Conservation (phyloP, 192 early-diverging fungal species). For the Paraglomus occultum region DNA sequence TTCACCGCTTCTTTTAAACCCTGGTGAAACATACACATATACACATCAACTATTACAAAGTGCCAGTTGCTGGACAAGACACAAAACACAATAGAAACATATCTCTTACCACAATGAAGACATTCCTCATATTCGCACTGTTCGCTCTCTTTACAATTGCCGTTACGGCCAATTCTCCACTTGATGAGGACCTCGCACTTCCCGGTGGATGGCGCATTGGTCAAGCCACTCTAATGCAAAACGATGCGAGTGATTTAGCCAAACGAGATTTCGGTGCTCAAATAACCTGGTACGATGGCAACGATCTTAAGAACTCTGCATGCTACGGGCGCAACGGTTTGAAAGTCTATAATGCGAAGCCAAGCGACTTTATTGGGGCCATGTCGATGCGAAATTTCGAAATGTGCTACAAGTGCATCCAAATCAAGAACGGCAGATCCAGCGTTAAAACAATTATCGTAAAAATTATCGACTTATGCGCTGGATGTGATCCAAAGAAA, state of each 20-base stretch:
- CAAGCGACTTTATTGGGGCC: slow-evolving; percentile 40
- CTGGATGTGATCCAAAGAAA: not conserved
- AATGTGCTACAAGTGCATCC: slow-evolving; percentile 15
- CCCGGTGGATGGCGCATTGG: not conserved
- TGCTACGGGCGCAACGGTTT: slow-evolving; percentile 42
- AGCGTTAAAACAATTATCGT: not conserved
- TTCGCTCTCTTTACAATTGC: no score
- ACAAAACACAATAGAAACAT: no score
- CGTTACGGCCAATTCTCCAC: no score
- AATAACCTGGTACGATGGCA: slow-evolving; percentile 31
- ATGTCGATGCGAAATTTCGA: slow-evolving; percentile 28
- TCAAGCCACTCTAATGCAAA: not conserved
- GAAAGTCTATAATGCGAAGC: slow-evolving; percentile 33
- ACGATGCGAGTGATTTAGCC: not conserved
- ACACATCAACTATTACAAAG: no score
- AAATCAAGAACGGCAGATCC: slow-evolving; percentile 3
- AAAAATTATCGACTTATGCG: slow-evolving; percentile 24
- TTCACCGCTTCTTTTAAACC: no score
- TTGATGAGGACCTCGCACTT: not conserved
- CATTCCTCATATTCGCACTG: no score
- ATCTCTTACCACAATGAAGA: no score
- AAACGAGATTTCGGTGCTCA: slow-evolving; percentile 1
- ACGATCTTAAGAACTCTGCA: slow-evolving; percentile 42
- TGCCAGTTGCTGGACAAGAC: no score
- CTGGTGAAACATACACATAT: no score